Conservation (phyloP, 345 rosid genomes). For the Syzygium grande region DNA sequence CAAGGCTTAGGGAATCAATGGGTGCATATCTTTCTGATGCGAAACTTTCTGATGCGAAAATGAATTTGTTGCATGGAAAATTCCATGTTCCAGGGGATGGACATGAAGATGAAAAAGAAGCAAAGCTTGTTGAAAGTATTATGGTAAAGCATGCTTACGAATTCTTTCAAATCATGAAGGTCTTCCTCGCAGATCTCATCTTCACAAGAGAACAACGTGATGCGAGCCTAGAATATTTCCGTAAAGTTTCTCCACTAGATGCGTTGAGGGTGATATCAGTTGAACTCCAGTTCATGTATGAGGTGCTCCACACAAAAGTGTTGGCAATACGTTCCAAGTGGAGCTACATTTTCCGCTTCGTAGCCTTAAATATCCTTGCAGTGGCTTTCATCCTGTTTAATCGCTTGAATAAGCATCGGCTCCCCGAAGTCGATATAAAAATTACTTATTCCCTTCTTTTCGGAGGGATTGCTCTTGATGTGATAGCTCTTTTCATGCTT, state of each 20-base stretch:
- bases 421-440: background rate
- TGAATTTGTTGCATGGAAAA: too few relatives aligned
- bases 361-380: background rate
- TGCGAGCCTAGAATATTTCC: background rate
- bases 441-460: background rate
- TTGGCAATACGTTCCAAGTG: background rate
- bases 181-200: background rate
- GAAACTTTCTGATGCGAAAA: too few relatives aligned
- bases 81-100: too few relatives aligned
- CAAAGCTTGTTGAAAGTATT: background rate
- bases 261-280: background rate
- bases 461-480: background rate
- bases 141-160: background rate
- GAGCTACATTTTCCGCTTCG: background rate
- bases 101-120: background rate
- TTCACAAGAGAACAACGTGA: background rate
- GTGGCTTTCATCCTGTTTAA: background rate
- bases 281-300: background rate
- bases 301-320: background rate
- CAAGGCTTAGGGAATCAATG: background rate
- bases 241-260: background rate
- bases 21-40: too few relatives aligned
- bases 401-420: background rate
- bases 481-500: background rate
- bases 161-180: background rate